A percentile compares a stretch with the other conserved stretches of the same genome.
phyloP scores from a whole-genome alignment of 306 rosid genomes.

The Pterocarpus macrocarpus region DNA sequence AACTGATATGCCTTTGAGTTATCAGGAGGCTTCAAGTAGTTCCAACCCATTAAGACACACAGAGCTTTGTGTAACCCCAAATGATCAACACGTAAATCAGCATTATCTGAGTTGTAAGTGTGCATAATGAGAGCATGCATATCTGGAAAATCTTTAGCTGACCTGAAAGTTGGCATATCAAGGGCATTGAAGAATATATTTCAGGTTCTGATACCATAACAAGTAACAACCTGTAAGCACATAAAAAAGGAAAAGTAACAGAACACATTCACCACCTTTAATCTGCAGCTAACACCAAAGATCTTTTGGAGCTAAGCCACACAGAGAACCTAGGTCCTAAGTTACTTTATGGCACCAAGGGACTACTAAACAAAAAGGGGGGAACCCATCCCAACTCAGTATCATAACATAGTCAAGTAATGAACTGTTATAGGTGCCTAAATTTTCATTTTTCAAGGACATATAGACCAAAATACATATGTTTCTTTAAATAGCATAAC shows the following conservation, averaged over 20 bases:
- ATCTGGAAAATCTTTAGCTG: conserved; percentile 90
- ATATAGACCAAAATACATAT: not conserved
- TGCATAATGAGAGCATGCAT: conserved; percentile 94
- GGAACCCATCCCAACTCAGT: conserved; percentile 11
- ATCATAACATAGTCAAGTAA: not conserved
- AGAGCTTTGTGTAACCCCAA: conserved; percentile 97
- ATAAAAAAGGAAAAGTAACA: conserved; percentile 52
- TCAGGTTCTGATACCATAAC: conserved; percentile 59
- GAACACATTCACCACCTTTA: conserved; percentile 48
- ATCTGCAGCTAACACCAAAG: conserved; percentile 16
- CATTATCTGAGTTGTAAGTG: conserved; percentile 79
- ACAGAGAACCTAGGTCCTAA: conserved; percentile 37
- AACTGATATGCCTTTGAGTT: conserved; percentile 84
- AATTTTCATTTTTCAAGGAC: not conserved
- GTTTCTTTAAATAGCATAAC: conserved; percentile 24
- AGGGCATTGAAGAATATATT: conserved; percentile 69
- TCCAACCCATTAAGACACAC: conserved; percentile 98
- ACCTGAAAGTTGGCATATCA: conserved; percentile 90
- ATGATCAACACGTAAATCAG: conserved; percentile 85
- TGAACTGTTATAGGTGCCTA: conserved; percentile 13
- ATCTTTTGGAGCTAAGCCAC: conserved; percentile 20
- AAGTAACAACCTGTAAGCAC: conserved; percentile 48
- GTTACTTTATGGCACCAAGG: conserved; percentile 15
- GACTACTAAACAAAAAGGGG: conserved; percentile 14
- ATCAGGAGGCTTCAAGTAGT: conserved; percentile 86